Conservation (phyloP, 306 rosid genomes). For the Pyrus pyrifolia region DNA sequence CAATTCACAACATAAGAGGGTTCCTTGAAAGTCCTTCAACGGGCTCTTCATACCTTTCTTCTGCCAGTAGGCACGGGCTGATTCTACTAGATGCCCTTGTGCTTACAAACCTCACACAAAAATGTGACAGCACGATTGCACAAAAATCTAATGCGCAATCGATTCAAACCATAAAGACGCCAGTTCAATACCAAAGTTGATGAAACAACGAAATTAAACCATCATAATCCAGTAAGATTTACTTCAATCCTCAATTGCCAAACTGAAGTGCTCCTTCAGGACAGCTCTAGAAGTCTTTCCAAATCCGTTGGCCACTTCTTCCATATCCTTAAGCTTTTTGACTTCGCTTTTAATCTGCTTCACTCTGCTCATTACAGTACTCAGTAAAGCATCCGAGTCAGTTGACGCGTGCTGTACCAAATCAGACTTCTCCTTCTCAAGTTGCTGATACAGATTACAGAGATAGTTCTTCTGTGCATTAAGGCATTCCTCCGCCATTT, state of each 20-base stretch:
- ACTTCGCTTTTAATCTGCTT: constrained; percentile 50
- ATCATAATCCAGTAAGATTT: neutral
- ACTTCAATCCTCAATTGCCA: constrained; percentile 32
- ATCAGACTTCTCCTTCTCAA: constrained; percentile 44
- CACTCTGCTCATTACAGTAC: constrained; percentile 41
- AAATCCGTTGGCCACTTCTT: constrained; percentile 52
- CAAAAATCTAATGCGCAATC: neutral
- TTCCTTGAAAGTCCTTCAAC: neutral
- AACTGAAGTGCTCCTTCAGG: constrained; percentile 46
- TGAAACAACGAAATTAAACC: neutral
- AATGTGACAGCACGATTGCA: neutral
- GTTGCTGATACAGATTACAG: constrained; percentile 46
- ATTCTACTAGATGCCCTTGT: neutral
- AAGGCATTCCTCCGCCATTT: constrained; percentile 54
- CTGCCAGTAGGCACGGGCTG: neutral
- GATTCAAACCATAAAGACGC: neutral
- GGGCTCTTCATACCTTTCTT: neutral
- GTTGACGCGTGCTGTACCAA: constrained; percentile 35
- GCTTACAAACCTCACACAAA: neutral
- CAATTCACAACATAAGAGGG: neutral
- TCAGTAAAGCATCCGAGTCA: constrained; percentile 22
- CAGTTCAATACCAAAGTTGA: neutral
- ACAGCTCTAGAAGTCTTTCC: constrained; percentile 40
- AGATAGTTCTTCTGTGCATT: constrained; percentile 47
- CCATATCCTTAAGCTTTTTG: constrained; percentile 48